phyloP scores from a whole-genome alignment of 1,284 basidiomycete genomes.

The Naganishia sp. region DNA sequence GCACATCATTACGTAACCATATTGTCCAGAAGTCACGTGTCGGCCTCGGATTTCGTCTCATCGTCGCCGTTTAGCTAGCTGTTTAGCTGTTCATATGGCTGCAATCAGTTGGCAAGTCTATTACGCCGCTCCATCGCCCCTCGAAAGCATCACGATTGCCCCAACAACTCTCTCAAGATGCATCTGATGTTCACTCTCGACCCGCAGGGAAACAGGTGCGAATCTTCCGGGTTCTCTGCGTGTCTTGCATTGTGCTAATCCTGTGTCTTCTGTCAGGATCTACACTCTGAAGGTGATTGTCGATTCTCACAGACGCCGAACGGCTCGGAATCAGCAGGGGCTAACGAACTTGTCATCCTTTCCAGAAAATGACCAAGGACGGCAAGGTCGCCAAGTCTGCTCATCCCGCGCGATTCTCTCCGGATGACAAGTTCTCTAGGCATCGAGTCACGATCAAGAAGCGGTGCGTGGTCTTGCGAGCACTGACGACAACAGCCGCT shows the following conservation, averaged over 20 bases:
- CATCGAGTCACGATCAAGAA: slow-evolving; percentile 95
- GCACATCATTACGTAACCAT: slow-evolving; percentile 7
- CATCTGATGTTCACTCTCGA: slow-evolving; percentile 92
- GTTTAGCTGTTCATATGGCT: background rate
- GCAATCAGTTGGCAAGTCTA: too few species aligned
- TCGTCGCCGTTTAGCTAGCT: background rate
- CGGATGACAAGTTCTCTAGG: slow-evolving; percentile 95
- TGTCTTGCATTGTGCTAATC: background rate
- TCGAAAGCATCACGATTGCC: background rate
- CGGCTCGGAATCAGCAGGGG: slow-evolving; percentile 29
- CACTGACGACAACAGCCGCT: background rate
- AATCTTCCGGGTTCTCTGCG: background rate
- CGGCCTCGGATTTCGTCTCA: slow-evolving; percentile 4
- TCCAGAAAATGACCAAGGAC: slow-evolving; percentile 74
- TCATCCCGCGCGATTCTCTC: slow-evolving; percentile 93
- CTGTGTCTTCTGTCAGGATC: slow-evolving; percentile 43
- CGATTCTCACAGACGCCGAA: background rate
- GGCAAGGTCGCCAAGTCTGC: slow-evolving; percentile 88
- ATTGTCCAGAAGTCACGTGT: background rate
- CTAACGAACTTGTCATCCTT: background rate
- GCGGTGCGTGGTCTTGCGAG: slow-evolving; percentile 58
- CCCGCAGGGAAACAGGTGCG: slow-evolving; percentile 64
- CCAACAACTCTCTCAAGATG: slow-evolving; percentile 59
- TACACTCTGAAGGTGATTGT: slow-evolving; percentile 84
- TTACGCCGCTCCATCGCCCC: background rate